A percentile compares a stretch with the other conserved stretches of the same genome.
Evolutionary conservation across 768 basidiomycete species (phyloP).

Genomic region (Mycena vulgaris): DNA sequence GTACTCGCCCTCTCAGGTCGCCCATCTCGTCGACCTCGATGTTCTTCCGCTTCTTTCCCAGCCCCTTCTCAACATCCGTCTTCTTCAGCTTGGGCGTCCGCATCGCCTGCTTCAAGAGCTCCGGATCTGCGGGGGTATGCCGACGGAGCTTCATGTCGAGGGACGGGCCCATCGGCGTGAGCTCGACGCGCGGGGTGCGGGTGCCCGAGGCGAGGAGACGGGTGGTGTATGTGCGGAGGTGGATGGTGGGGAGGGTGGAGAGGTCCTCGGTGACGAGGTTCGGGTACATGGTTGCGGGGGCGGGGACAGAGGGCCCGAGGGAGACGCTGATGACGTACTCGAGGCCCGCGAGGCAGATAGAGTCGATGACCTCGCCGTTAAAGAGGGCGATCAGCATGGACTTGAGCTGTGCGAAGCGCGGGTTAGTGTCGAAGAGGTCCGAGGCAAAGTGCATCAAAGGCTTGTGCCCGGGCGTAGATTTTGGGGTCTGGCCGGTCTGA

Average conservation of each 20-base stretch:
- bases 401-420: slow-evolving; percentile 92
- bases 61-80: slow-evolving; percentile 85
- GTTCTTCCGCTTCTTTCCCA: slow-evolving; percentile 96
- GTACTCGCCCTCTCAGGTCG: slow-evolving; percentile 91
- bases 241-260: slow-evolving; percentile 80
- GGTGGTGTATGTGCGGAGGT: slow-evolving; percentile 90
- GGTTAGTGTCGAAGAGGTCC: slow-evolving; percentile 95
- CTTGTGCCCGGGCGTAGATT: slow-evolving; percentile 90
- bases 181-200: slow-evolving; percentile 84
- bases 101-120: slow-evolving; percentile 86
- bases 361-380: slow-evolving; percentile 88
- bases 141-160: slow-evolving; percentile 88
- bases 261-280: slow-evolving; percentile 54
- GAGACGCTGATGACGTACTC: slow-evolving; percentile 92
- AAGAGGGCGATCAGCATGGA: slow-evolving; percentile 93
- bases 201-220: slow-evolving; percentile 83
- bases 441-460: slow-evolving; percentile 97
- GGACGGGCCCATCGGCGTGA: slow-evolving; percentile 92
- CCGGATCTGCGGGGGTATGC: slow-evolving; percentile 80
- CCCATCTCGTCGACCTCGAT: slow-evolving; percentile 99
- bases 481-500: slow-evolving; percentile 73
- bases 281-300: slow-evolving; percentile 46
- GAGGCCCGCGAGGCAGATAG: slow-evolving; percentile 86
- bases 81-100: slow-evolving; percentile 91
- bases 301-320: slow-evolving; percentile 72